Evolutionary conservation across 495 filamentous ascomycete species (phyloP).

Genomic region (Talaromyces liani): DNA sequence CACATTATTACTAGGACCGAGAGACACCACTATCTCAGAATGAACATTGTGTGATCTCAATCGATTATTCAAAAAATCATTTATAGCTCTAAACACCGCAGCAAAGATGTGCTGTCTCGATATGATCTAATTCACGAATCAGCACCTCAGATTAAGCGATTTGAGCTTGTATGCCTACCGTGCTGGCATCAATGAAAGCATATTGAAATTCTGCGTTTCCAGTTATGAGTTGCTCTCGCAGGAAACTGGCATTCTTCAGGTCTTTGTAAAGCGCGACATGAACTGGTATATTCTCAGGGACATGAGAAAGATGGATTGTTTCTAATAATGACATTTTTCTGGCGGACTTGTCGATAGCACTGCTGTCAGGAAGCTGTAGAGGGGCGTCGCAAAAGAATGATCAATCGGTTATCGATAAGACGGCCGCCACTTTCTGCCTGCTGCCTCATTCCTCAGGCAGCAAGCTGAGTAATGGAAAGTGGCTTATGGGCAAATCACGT

Average conservation of each 20-base stretch:
- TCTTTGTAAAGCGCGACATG: conserved; percentile 67
- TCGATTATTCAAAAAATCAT: conserved; percentile 49
- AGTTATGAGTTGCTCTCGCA: conserved; percentile 72
- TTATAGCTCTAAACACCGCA: conserved; percentile 71
- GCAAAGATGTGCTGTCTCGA: conserved; percentile 67
- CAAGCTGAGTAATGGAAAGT: background rate
- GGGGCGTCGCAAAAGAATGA: background rate
- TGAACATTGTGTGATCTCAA: conserved; percentile 82
- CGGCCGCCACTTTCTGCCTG: background rate
- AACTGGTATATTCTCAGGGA: conserved; percentile 55
- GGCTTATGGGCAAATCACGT: background rate
- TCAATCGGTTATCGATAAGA: background rate
- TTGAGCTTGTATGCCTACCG: conserved; percentile 34
- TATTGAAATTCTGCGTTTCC: conserved; percentile 84
- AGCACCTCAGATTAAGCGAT: background rate
- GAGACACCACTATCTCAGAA: conserved; percentile 80
- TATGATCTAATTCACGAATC: conserved; percentile 37
- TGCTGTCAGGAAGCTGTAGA: background rate
- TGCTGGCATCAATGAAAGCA: conserved; percentile 80
- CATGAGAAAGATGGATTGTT: conserved; percentile 60
- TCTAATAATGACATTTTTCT: conserved; percentile 18
- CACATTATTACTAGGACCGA: conserved; percentile 84
- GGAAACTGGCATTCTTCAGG: conserved; percentile 65
- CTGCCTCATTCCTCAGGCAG: background rate
- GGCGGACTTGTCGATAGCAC: background rate